Evolutionary conservation across 1,284 basidiomycete species (phyloP), one percentile per base, ranked within the genome.

Genomic region (Cryptococcus sp.): DNA sequence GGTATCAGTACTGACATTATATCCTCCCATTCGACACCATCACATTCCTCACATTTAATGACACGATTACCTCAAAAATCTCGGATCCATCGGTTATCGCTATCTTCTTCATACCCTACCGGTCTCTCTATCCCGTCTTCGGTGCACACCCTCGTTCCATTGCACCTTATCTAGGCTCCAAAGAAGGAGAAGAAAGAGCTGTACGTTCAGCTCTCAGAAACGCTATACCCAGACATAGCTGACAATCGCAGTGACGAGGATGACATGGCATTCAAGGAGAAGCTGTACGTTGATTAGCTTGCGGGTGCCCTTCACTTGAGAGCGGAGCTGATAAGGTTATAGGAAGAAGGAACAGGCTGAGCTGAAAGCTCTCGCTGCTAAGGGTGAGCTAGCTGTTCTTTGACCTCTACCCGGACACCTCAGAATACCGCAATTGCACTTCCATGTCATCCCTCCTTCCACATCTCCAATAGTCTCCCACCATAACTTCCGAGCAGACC

Each of bases 261-360:
- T 31, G 63, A 65, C 53, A 44, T 50, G n/a, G 62, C 62, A 10
- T 54, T 55, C 54, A 38, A 52, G 46, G 50, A 53, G 50, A 48
- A 52, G 37, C 43, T 31, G 52, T 53, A 44, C 8, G 55, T 48
- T 3, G 5, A 10, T 50, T 14, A 31, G 33, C 48, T 14, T n/a
- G 10, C 11, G 6, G 30, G 6, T 31, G n/a, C 49, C 36, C 34
- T 13, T 13, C 5, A 6, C 34, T 7, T n/a, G 34, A 15, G 11
- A 14, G n/a, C 5, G 49, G 11, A 10, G 38, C 38, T 41, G 38
- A 41, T n/a, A 41, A 10, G 38, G 10, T n/a, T 41, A 41, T 41
- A 51, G 46, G 50, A 65, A 65, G 61, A 48, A 50, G 43, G 59
- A 65, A 50, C 48, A 55, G 34, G 59, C 59, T 35, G 64, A 65